These are phyloP conservation scores for Ascodesmis nigricans DNA, from an alignment of 495 filamentous ascomycete species.

Conservation along the genomic window DNA sequence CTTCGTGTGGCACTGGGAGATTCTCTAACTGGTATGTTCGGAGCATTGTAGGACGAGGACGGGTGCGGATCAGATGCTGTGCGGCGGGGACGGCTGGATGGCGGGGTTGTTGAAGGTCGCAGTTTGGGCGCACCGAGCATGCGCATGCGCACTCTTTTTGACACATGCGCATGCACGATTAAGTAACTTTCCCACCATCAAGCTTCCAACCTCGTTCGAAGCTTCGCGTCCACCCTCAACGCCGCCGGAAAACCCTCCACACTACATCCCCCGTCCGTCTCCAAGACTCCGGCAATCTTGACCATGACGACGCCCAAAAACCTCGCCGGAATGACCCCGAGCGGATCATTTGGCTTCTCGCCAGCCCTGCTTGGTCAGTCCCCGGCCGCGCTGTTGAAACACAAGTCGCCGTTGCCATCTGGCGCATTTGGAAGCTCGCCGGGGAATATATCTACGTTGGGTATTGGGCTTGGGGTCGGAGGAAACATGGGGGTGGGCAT, in stretches of 20 bases:
- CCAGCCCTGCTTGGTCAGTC: slow-evolving; percentile 18
- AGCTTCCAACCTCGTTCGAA: too few species aligned
- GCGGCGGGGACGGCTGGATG: too few species aligned
- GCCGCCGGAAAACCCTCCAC: too few species aligned
- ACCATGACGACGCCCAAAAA: slow-evolving; percentile 17
- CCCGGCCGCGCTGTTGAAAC: slow-evolving; percentile 14
- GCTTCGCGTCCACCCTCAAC: too few species aligned
- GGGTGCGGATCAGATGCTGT: too few species aligned
- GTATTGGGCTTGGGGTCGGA: neutral
- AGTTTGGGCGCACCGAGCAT: too few species aligned
- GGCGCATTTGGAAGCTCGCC: slow-evolving; percentile 15
- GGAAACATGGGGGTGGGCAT: slow-evolving; percentile 4
- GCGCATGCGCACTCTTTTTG: too few species aligned
- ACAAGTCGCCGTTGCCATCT: slow-evolving; percentile 9
- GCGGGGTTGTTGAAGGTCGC: too few species aligned
- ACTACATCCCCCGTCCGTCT: too few species aligned
- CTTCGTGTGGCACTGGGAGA: slow-evolving; percentile 26
- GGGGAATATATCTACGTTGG: slow-evolving; percentile 9
- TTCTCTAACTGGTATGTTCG: slow-evolving; percentile 10
- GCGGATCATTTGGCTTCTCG: slow-evolving; percentile 14
- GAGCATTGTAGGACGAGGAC: slow-evolving; percentile 1
- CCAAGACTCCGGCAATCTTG: neutral
- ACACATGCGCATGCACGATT: too few species aligned
- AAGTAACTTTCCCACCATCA: too few species aligned
- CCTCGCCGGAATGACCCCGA: slow-evolving; percentile 15